Conservation (phyloP, 768 basidiomycete genomes). For the Holtermanniella nyarrowii region DNA sequence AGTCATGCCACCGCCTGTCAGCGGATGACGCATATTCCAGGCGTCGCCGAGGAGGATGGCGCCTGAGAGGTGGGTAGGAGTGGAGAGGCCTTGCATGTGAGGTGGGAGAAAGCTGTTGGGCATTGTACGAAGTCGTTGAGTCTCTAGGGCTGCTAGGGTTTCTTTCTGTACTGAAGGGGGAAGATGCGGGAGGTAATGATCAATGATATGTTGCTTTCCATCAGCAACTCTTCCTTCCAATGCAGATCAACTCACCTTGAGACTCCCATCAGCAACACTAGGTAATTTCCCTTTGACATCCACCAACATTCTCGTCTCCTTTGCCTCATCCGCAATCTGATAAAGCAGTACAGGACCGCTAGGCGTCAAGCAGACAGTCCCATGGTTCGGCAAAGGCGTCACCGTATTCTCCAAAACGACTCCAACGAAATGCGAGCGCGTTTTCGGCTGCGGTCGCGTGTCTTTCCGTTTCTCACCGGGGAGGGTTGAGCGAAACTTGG, state of each 20-base stretch:
- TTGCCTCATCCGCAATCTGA: slow-evolving; percentile 61
- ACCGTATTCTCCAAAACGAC: slow-evolving; percentile 65
- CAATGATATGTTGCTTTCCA: slow-evolving; percentile 55
- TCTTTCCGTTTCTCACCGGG: slow-evolving; percentile 8
- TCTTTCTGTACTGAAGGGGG: slow-evolving; percentile 60
- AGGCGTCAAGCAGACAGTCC: slow-evolving; percentile 72
- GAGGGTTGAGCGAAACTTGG: slow-evolving; percentile 61
- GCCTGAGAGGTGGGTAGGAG: slow-evolving; percentile 43
- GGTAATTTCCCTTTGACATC: slow-evolving; percentile 80
- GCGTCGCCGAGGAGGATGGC: slow-evolving; percentile 79
- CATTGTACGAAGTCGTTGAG: slow-evolving; percentile 76
- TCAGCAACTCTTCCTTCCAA: slow-evolving; percentile 1
- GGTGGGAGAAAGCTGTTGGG: slow-evolving; percentile 89
- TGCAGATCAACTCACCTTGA: slow-evolving; percentile 50
- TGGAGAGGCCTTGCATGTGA: slow-evolving; percentile 49
- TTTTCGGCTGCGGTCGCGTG: slow-evolving; percentile 46
- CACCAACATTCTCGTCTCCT: slow-evolving; percentile 86
- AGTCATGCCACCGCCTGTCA: slow-evolving; percentile 98
- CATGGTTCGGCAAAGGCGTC: slow-evolving; percentile 42
- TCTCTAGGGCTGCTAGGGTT: slow-evolving; percentile 60
- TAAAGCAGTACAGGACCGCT: slow-evolving; percentile 87
- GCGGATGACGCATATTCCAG: slow-evolving; percentile 98
- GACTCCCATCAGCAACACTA: slow-evolving; percentile 47
- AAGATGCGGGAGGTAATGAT: slow-evolving; percentile 67
- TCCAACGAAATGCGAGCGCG: slow-evolving; percentile 74